These are phyloP conservation scores for Crucihimalaya himalaica DNA, from an alignment of 345 rosid species.

Conservation along the genomic window DNA sequence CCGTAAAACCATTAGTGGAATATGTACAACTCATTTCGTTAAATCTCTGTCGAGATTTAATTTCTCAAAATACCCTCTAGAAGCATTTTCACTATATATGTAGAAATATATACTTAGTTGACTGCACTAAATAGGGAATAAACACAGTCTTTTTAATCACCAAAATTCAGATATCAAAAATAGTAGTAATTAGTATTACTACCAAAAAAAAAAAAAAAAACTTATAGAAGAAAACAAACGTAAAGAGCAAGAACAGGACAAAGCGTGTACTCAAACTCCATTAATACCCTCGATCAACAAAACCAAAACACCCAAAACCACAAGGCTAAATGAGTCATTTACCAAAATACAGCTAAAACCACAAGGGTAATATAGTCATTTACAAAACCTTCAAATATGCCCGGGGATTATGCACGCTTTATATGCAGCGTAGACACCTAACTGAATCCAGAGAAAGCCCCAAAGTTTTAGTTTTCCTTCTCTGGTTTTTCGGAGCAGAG, in stretches of 20 bases:
- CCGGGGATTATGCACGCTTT: conserved; percentile 33
- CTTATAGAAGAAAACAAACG: not conserved
- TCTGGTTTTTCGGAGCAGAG: conserved; percentile 23
- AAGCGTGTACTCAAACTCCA: not conserved
- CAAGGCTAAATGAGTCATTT: not conserved
- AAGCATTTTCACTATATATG: not conserved
- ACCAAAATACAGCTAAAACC: too few species aligned
- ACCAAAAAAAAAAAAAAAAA: not conserved
- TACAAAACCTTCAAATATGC: conserved; percentile 5
- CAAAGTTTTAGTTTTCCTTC: not conserved
- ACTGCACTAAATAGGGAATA: too few species aligned
- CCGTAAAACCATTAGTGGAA: too few species aligned
- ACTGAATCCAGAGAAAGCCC: conserved; percentile 22
- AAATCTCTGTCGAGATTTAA: too few species aligned
- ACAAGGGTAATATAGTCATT: conserved; percentile 7
- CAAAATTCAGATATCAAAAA: not conserved
- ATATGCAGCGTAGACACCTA: conserved; percentile 3
- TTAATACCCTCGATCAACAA: not conserved
- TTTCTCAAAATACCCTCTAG: too few species aligned
- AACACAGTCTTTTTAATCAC: too few species aligned
- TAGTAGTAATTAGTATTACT: not conserved
- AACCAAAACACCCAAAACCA: not conserved
- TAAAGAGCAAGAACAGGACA: conserved; percentile 28
- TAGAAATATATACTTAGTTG: not conserved
- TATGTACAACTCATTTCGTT: too few species aligned